Evolutionary conservation across 495 filamentous ascomycete species (phyloP).

Genomic region (Penicillium simplicissimum): DNA sequence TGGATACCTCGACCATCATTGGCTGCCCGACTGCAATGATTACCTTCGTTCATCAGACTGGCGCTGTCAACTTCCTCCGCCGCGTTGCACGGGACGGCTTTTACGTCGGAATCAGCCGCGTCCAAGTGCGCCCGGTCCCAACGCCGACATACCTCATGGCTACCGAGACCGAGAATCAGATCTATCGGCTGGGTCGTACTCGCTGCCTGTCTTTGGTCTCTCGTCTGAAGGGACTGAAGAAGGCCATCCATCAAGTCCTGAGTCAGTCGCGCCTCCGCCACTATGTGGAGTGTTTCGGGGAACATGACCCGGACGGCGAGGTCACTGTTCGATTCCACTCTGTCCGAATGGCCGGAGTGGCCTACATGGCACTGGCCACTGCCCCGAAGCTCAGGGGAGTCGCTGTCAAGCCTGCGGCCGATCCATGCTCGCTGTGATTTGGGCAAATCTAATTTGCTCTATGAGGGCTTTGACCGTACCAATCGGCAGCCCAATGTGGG

Average conservation of each 20-base stretch:
- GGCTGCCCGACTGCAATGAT: constrained; percentile 35
- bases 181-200: constrained; percentile 29
- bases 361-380: constrained; percentile 14
- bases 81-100: constrained; percentile 16
- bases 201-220: constrained; percentile 28
- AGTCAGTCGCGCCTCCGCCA: constrained; percentile 3
- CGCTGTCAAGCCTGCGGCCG: background rate
- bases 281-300: constrained; percentile 27
- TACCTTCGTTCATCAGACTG: constrained; percentile 29
- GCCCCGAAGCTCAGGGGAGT: background rate
- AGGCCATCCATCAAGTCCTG: constrained; percentile 6
- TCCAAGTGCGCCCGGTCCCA: constrained; percentile 26
- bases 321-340: constrained; percentile 33
- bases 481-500: background rate
- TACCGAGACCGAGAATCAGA: constrained; percentile 17
- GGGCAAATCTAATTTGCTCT: background rate
- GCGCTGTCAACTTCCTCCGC: constrained; percentile 26
- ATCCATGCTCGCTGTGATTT: constrained; percentile 4
- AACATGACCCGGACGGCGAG: constrained; percentile 13
- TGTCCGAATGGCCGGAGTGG: constrained; percentile 28
- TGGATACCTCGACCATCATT: constrained; percentile 30
- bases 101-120: constrained; percentile 12
- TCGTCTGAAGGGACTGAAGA: background rate
- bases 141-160: constrained; percentile 39
- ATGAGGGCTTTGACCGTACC: constrained; percentile 4